Base-by-base conservation (phyloP, 768 basidiomycete species). In the Gloeophyllum trabeum region DNA sequence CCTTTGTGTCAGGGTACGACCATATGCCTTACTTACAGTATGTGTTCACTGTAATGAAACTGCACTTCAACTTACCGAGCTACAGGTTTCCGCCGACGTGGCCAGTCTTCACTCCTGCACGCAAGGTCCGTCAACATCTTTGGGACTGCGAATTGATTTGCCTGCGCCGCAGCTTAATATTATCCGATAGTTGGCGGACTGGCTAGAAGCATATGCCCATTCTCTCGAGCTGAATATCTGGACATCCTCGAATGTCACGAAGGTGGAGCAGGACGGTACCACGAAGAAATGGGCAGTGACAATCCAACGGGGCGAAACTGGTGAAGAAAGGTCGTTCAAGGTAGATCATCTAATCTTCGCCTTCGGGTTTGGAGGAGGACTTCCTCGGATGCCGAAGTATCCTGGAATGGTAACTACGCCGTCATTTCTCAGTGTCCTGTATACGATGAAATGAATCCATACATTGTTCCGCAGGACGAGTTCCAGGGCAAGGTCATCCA, bases 11-110 rank as follows among this genome's bases (percentile, higher is more conserved):
- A 68, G 66, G 65, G 69, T 74, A 65, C 43, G 65, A 73, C 46
- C 72, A 80, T 45, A 67, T 74, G 42, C 73, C 78, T 1, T 76
- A 77, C 44, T 44, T 76, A 25, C 67, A 60, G 70, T 71, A 37
- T 44, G 71, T 59, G 4, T n/a, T n/a, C n/a, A n/a, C n/a, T n/a
- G n/a, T n/a, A n/a, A n/a, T n/a, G n/a, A n/a, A n/a, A n/a, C n/a
- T n/a, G n/a, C n/a, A n/a, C n/a, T n/a, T 26, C 43, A 38, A 23
- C 25, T 49, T 46, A 40, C 56, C 66, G 4, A 68, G 68, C 45
- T 59, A 62, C 37, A 48, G 61, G 0, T 67, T 50, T 42, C 65
- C 69, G 0, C 36, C 47, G 12, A 67, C 52, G 23, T 69, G 64
- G 64, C 68, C 69, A 1, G 52, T 53, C 16, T 71, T 55, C 44